Evolutionary conservation across 441 rosid species (phyloP).

Genomic region (Daphne laureola): DNA sequence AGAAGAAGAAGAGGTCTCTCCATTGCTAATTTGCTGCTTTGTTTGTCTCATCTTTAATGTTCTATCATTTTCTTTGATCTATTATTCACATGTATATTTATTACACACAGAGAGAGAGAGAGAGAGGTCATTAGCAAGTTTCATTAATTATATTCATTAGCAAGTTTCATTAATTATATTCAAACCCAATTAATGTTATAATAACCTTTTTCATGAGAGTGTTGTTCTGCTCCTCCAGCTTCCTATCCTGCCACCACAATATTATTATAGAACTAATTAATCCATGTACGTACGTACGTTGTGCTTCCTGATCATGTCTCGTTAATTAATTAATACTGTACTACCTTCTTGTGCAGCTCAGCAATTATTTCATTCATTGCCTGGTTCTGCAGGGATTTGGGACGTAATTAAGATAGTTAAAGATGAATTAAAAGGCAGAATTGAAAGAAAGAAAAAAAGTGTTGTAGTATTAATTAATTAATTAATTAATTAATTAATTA

Average conservation of each 20-base stretch:
- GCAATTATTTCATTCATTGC: conserved; percentile 35
- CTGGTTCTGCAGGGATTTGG: conserved; percentile 44
- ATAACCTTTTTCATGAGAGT: conserved; percentile 40
- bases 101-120: not conserved
- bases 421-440: too few relatives aligned
- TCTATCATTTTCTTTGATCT: conserved; percentile 39
- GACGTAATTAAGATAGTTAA: too few relatives aligned
- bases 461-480: too few relatives aligned
- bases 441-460: too few relatives aligned
- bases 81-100: not conserved
- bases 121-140: not conserved
- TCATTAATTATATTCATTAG: not conserved
- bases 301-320: too few relatives aligned
- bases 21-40: too few relatives aligned
- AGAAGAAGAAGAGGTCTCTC: too few relatives aligned
- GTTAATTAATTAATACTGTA: too few relatives aligned
- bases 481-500: too few relatives aligned
- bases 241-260: conserved; percentile 32
- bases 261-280: not conserved
- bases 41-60: not conserved
- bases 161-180: not conserved
- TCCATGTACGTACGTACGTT: not conserved
- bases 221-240: conserved; percentile 37
- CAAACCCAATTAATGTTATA: not conserved
- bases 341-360: conserved; percentile 47